Base-by-base conservation (phyloP, 495 filamentous ascomycete genomes). In the Hypoxylon lenormandii region DNA sequence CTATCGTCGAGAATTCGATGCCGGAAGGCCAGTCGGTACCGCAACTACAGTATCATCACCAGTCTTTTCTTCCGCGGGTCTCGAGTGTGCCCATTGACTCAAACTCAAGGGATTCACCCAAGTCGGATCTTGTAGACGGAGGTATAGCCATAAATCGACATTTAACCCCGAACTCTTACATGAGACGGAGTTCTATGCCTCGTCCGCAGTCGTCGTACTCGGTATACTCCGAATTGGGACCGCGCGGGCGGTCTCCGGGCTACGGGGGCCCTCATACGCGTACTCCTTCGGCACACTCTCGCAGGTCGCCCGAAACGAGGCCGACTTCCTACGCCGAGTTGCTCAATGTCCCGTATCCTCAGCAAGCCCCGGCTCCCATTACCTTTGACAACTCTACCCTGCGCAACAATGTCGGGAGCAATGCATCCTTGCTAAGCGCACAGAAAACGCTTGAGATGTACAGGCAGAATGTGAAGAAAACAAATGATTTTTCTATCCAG, bases 361-460 rank as follows among this genome's bases (percentile, higher is more conserved):
- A 97, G 75, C 92, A 91, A 21, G 87, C 90, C 4, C 91, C 93
- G 10, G 89, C 89, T 1, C 87, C 90, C 0, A 87, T 88, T 66
- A 83, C 87, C 8, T 83, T 92, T 56, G 91, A 96, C 74, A 95
- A 97, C 70, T 85, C 89, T 2, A 83, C 90, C 51, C 81, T 99
- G 19, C 88, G 89, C 55, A 85, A 84, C 45, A 85, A 84, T n/a
- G 89, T 98, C 13, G 95, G 95, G 16, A 89, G 86, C 65, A 94
- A 95, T 75, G 94, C 94, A 15, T 96, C 92, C 1, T 82, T 98
- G 8, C 84, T 99, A 22, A 94, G 93, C 74, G 89, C 92, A 33
- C 89, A 91, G 72, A 90, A 97, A 74, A 98, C 95, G 1, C 84
- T 99, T 58, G 94, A 98, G 62, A 97, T 97, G 94, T 99, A 99